phyloP scores from a whole-genome alignment of 1,284 basidiomycete species.

The Apiotrichum sp. region DNA sequence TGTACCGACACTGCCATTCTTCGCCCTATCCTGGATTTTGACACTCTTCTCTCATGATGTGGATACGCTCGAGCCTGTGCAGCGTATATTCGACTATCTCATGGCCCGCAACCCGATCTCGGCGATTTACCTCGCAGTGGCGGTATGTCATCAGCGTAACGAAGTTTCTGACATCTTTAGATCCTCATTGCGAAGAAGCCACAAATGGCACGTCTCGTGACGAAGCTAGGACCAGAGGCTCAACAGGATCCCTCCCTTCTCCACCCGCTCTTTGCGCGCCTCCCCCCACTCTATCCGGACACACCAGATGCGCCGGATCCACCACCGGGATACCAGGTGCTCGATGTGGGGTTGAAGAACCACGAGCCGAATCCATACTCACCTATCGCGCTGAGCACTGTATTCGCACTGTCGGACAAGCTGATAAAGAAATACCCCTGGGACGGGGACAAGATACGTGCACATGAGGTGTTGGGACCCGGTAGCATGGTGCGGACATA shows the following conservation, averaged over 20 bases:
- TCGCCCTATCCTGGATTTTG: conserved; percentile 80
- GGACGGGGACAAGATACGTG: conserved; percentile 31
- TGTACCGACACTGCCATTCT: conserved; percentile 47
- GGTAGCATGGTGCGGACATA: conserved; percentile 41
- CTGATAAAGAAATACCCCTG: conserved; percentile 38
- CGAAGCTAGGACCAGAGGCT: conserved; percentile 32
- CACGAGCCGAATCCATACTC: conserved; percentile 34
- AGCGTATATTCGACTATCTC: conserved; percentile 82
- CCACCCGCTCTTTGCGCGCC: conserved; percentile 67
- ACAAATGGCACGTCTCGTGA: conserved; percentile 34
- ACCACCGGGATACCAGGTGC: background rate
- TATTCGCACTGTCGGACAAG: conserved; percentile 38
- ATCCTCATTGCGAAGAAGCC: conserved; percentile 45
- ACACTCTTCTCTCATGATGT: conserved; percentile 88
- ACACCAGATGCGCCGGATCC: conserved; percentile 22
- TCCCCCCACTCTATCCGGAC: conserved; percentile 59
- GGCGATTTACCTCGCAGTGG: conserved; percentile 72
- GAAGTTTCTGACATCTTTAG: conserved; percentile 18
- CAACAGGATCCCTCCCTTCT: conserved; percentile 48
- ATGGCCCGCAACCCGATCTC: conserved; percentile 72
- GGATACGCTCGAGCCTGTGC: conserved; percentile 72
- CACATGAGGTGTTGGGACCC: conserved; percentile 38
- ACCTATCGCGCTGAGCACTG: conserved; percentile 35
- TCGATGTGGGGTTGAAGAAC: background rate
- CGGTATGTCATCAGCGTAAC: conserved; percentile 53